phyloP scores from a whole-genome alignment of 306 rosid species.

The Amphicarpaea edgeworthii region DNA sequence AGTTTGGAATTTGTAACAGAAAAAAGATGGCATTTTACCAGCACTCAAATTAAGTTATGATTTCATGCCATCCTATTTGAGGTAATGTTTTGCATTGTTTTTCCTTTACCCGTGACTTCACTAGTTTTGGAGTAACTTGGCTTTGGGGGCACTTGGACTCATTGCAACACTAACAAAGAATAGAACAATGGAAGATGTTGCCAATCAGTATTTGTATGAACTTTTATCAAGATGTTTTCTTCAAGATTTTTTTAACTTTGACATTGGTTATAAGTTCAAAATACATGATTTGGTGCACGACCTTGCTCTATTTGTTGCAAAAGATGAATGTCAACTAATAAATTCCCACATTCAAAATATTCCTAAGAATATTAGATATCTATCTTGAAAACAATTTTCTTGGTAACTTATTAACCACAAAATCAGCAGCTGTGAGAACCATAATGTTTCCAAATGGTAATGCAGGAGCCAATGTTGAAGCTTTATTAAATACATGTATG shows the following conservation, averaged over 20 bases:
- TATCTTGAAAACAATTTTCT: not conserved
- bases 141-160: slow-evolving; percentile 52
- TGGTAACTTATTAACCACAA: no score
- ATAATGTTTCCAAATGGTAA: no score
- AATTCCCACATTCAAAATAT: not conserved
- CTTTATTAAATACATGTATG: no score
- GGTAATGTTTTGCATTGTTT: slow-evolving; percentile 49
- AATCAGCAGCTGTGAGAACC: no score
- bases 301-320: slow-evolving; percentile 29
- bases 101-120: not conserved
- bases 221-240: slow-evolving; percentile 26
- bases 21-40: no score
- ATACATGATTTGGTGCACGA: slow-evolving; percentile 43
- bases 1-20: no score
- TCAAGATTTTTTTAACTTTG: not conserved
- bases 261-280: not conserved
- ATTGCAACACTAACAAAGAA: slow-evolving; percentile 14
- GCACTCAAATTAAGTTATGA: slow-evolving; percentile 45
- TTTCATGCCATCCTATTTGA: slow-evolving; percentile 47
- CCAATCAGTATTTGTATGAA: slow-evolving; percentile 5
- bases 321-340: not conserved
- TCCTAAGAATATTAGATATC: not conserved
- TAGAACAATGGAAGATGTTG: slow-evolving; percentile 12
- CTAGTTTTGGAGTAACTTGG: rapidly evolving
- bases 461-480: no score